Conservation (phyloP, 2,329 filamentous ascomycete species). For the Penicillium freii region DNA sequence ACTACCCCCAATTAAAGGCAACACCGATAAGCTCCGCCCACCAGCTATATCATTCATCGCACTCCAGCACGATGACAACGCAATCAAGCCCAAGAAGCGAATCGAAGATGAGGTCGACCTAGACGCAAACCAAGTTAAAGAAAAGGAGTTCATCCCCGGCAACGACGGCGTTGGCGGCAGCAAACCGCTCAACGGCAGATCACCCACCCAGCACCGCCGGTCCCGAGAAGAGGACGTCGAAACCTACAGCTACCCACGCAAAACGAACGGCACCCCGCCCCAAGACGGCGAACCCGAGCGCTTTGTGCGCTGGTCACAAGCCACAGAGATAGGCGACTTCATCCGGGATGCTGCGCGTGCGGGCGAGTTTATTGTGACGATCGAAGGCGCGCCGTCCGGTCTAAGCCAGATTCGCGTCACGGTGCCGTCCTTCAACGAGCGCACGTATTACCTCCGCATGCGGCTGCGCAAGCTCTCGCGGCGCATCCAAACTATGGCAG, state of each 20-base stretch:
- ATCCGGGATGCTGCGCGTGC: conserved; percentile 84
- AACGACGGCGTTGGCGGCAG: conserved; percentile 7
- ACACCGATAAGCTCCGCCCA: conserved; percentile 64
- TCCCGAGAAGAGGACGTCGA: conserved; percentile 62
- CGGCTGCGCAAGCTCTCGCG: conserved; percentile 69
- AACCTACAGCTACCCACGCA: conserved; percentile 68
- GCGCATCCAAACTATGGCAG: conserved; percentile 66
- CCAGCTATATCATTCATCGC: conserved; percentile 77
- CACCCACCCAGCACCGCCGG: conserved; percentile 45
- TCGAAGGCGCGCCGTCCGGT: conserved; percentile 67
- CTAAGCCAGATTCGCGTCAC: conserved; percentile 67
- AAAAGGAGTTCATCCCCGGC: conserved; percentile 6
- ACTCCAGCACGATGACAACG: conserved; percentile 67
- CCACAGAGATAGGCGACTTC: conserved; percentile 90
- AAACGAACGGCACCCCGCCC: conserved; percentile 16
- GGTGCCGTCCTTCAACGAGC: conserved; percentile 82
- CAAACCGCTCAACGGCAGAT: neutral
- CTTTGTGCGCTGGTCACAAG: conserved; percentile 84
- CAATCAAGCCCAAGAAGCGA: conserved; percentile 43
- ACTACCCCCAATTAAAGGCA: conserved; percentile 64
- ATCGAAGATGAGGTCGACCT: conserved; percentile 40
- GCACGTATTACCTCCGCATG: conserved; percentile 84
- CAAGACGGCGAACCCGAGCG: conserved; percentile 36
- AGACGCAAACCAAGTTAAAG: conserved; percentile 34
- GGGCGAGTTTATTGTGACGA: conserved; percentile 78